These are phyloP conservation scores for Monosporozyma aquatica DNA, from an alignment of 805 yeast species.

Conservation along the genomic window DNA sequence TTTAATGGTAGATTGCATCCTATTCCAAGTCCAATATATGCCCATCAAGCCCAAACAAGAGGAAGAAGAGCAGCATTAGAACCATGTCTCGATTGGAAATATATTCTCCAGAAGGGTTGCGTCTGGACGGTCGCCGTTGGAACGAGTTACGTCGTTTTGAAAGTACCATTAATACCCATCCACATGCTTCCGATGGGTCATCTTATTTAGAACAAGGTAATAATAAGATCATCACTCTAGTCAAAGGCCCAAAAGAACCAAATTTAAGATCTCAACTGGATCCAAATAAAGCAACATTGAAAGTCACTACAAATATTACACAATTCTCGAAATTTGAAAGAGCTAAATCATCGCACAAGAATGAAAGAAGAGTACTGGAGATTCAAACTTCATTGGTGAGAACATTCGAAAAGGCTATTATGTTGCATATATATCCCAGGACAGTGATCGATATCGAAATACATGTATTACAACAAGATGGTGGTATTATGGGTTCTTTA, in stretches of 20 bases:
- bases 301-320: constrained; percentile 60
- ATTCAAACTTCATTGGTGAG: constrained; percentile 56
- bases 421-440: constrained; percentile 69
- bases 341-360: constrained; percentile 49
- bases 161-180: constrained; percentile 80
- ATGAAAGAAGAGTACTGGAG: constrained; percentile 64
- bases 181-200: constrained; percentile 83
- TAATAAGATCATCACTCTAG: constrained; percentile 75
- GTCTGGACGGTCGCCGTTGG: constrained; percentile 92
- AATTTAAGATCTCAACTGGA: constrained; percentile 42
- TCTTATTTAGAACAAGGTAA: constrained; percentile 88
- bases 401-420: constrained; percentile 65
- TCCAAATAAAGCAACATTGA: constrained; percentile 46
- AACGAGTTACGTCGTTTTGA: constrained; percentile 80
- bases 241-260: constrained; percentile 89
- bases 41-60: too few species aligned
- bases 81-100: constrained; percentile 42
- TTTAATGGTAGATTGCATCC: too few species aligned
- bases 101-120: constrained; percentile 90
- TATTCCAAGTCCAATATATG: too few species aligned
- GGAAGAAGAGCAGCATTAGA: too few species aligned
- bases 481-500: constrained; percentile 72
- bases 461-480: constrained; percentile 81
- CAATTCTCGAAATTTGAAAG: constrained; percentile 75
- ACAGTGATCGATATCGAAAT: constrained; percentile 69